phyloP scores from a whole-genome alignment of 108 stramenopile genomes.

The Cylindrotheca fusiformis region DNA sequence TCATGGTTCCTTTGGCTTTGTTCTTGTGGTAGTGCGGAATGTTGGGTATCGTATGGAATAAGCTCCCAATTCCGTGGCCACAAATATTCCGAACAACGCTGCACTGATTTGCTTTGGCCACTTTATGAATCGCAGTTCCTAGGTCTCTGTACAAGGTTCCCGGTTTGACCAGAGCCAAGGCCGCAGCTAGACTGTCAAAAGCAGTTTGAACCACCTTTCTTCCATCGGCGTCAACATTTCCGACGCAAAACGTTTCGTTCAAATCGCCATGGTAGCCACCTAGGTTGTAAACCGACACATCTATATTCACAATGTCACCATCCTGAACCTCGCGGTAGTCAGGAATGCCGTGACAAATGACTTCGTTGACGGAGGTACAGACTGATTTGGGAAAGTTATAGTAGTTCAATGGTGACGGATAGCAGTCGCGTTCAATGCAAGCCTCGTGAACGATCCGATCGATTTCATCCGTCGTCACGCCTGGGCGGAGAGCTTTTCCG shows the following conservation, averaged over 20 bases:
- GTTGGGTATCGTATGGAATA: constrained; percentile 92
- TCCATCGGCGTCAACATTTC: constrained; percentile 88
- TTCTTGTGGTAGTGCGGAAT: constrained; percentile 97
- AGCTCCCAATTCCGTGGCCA: constrained; percentile 95
- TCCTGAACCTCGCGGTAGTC: constrained; percentile 89
- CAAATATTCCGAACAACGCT: constrained; percentile 88
- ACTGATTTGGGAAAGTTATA: constrained; percentile 96
- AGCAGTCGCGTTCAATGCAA: constrained; percentile 86
- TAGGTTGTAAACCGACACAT: constrained; percentile 88
- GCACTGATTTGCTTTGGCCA: constrained; percentile 66
- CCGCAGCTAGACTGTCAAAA: constrained; percentile 72
- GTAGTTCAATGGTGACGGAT: constrained; percentile 98
- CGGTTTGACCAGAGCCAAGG: constrained; percentile 77
- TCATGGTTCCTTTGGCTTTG: constrained; percentile 89
- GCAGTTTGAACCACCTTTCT: constrained; percentile 71
- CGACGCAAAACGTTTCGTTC: constrained; percentile 95
- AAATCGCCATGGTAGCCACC: constrained; percentile 98
- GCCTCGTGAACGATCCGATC: constrained; percentile 95
- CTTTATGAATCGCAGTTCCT: constrained; percentile 85
- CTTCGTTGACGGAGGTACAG: constrained; percentile 98
- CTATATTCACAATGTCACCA: constrained; percentile 98
- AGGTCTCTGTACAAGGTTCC: constrained; percentile 89
- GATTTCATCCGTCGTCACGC: constrained; percentile 98
- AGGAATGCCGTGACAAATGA: constrained; percentile 94
- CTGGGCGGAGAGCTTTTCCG: constrained; percentile 82